These are phyloP conservation scores for Cicer pinnatifidum DNA, from an alignment of 306 rosid species.

Conservation along the genomic window DNA sequence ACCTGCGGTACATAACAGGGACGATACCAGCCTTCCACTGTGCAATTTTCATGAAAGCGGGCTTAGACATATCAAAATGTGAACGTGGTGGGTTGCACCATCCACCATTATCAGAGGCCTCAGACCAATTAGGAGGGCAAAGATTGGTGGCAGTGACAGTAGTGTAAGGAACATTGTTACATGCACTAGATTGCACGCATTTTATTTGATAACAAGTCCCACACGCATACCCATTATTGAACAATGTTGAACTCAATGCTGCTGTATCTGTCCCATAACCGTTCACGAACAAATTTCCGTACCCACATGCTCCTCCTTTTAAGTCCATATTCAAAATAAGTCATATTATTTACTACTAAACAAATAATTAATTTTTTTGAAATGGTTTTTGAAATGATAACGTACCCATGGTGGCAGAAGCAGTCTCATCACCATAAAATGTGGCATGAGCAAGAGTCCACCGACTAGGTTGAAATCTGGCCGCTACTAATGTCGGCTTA, in stretches of 20 bases:
- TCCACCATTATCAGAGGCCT: conserved; percentile 75
- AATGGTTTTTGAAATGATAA: neutral
- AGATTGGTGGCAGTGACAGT: conserved; percentile 87
- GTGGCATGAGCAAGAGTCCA: conserved; percentile 81
- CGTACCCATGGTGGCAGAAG: conserved; percentile 80
- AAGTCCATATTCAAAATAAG: neutral
- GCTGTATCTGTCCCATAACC: conserved; percentile 83
- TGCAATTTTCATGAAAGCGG: conserved; percentile 92
- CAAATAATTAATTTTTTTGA: too few species aligned
- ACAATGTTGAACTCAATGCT: conserved; percentile 80
- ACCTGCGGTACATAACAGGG: conserved; percentile 84
- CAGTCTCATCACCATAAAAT: conserved; percentile 87
- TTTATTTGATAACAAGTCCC: conserved; percentile 81
- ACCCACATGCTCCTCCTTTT: conserved; percentile 91
- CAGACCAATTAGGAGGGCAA: conserved; percentile 85
- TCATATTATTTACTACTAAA: too few species aligned
- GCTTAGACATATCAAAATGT: conserved; percentile 92
- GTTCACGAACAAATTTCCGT: conserved; percentile 75
- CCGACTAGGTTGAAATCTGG: conserved; percentile 57
- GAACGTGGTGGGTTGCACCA: conserved; percentile 94
- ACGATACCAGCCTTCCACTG: conserved; percentile 76
- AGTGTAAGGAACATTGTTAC: conserved; percentile 57
- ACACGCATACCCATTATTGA: conserved; percentile 84
- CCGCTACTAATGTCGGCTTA: conserved; percentile 37
- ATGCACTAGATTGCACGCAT: conserved; percentile 63